phyloP scores from a whole-genome alignment of 2,329 filamentous ascomycete genomes.

The Alternaria tenuissima region DNA sequence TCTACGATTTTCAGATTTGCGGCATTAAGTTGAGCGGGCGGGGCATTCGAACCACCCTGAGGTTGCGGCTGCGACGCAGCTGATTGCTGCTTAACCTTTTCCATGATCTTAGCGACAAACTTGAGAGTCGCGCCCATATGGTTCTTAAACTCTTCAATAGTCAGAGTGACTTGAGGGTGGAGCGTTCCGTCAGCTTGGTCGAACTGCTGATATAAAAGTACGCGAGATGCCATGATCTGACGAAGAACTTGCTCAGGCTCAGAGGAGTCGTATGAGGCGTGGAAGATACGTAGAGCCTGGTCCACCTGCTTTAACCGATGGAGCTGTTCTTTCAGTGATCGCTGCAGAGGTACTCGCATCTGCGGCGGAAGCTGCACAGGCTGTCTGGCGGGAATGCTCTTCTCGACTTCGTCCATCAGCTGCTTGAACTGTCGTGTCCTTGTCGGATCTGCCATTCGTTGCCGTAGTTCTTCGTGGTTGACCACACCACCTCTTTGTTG shows the following conservation, averaged over 20 bases:
- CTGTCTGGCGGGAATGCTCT: conserved; percentile 31
- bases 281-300: conserved; percentile 42
- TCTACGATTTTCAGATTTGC: conserved; percentile 52
- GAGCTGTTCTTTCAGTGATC: conserved; percentile 38
- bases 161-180: conserved; percentile 38
- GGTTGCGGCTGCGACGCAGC: conserved; percentile 28
- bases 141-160: conserved; percentile 38
- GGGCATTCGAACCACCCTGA: conserved; percentile 25
- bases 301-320: conserved; percentile 40
- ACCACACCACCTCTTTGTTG: conserved; percentile 34
- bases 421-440: conserved; percentile 35
- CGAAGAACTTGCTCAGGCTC: conserved; percentile 39
- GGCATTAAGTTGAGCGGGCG: conserved; percentile 46
- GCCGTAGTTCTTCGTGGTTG: conserved; percentile 34
- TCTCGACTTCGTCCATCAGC: conserved; percentile 42
- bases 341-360: conserved; percentile 37
- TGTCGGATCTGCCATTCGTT: conserved; percentile 39
- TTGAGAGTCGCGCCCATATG: conserved; percentile 34
- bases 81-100: conserved; percentile 31
- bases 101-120: conserved; percentile 41
- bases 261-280: conserved; percentile 34
- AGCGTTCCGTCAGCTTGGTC: conserved; percentile 40
- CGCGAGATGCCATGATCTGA: conserved; percentile 36
- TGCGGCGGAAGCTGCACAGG: conserved; percentile 33
- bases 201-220: conserved; percentile 40